Evolutionary conservation across 192 early-diverging fungal species (phyloP).

Genomic region (Coemansia furcata): DNA sequence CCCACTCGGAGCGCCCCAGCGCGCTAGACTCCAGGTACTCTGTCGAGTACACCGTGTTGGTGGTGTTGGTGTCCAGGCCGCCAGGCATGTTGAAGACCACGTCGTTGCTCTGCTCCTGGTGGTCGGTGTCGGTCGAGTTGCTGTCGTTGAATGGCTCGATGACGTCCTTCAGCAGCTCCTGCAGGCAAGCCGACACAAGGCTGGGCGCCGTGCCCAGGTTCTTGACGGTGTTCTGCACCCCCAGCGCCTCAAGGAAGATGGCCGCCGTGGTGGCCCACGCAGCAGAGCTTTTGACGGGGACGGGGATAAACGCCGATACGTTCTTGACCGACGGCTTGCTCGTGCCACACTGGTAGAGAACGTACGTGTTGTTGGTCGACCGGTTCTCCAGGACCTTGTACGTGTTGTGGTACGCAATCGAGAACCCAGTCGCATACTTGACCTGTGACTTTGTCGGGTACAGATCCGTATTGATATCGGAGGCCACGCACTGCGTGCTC

Average conservation of each 20-base stretch:
- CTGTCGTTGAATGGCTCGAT: conserved; percentile 43
- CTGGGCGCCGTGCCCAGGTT: conserved; percentile 45
- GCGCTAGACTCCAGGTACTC: conserved; percentile 41
- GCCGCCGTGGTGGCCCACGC: conserved; percentile 45
- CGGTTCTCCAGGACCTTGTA: conserved; percentile 53
- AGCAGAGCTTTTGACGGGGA: conserved; percentile 43
- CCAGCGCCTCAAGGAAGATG: conserved; percentile 51
- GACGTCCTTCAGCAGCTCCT: conserved; percentile 41
- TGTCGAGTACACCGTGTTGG: conserved; percentile 34
- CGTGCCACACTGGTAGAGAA: conserved; percentile 48
- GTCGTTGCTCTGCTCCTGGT: conserved; percentile 32
- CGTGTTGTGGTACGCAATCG: conserved; percentile 47
- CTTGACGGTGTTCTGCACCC: conserved; percentile 39
- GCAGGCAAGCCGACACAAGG: conserved; percentile 52
- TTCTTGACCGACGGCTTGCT: conserved; percentile 24
- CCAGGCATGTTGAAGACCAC: conserved; percentile 41
- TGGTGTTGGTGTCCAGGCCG: conserved; percentile 26
- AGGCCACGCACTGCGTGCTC: conserved; percentile 36
- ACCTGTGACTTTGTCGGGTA: conserved; percentile 32
- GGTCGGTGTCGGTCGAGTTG: conserved; percentile 29
- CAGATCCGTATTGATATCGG: conserved; percentile 10
- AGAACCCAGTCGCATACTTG: conserved; percentile 47
- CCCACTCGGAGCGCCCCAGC: conserved; percentile 53
- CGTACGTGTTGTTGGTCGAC: conserved; percentile 44
- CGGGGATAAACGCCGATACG: conserved; percentile 27